These are phyloP conservation scores for Ajuga reptans DNA, from an alignment of 305 asterid genomes.

Conservation along the genomic window DNA sequence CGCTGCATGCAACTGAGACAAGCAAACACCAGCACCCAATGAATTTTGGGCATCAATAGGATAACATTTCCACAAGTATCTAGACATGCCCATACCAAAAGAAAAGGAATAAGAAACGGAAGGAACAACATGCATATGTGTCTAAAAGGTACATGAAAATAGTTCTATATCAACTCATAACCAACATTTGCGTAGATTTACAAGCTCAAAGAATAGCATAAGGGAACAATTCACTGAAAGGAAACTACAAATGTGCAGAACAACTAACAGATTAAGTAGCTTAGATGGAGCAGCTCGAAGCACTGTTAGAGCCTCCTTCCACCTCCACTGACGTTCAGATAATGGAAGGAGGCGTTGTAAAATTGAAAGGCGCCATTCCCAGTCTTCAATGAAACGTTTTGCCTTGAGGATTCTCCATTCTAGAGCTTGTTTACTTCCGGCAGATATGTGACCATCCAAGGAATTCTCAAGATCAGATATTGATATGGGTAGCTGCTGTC, in stretches of 20 bases:
- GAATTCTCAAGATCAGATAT: slow-evolving; percentile 55
- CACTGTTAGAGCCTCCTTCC: slow-evolving; percentile 92
- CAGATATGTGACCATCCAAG: slow-evolving; percentile 38
- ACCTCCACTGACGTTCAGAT: slow-evolving; percentile 90
- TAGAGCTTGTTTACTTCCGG: slow-evolving; percentile 77
- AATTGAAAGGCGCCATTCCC: slow-evolving; percentile 98
- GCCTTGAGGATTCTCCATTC: slow-evolving; percentile 86
- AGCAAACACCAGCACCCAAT: slow-evolving; percentile 25
- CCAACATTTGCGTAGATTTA: slow-evolving; percentile 18
- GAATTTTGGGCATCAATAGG: slow-evolving; percentile 3
- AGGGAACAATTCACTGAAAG: not conserved
- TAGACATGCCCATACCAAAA: not conserved
- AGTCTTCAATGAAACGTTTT: slow-evolving; percentile 72
- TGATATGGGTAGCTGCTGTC: slow-evolving; percentile 65
- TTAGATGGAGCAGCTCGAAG: slow-evolving; percentile 97
- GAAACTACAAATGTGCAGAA: slow-evolving; percentile 21
- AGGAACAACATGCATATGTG: not conserved
- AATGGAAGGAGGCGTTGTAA: slow-evolving; percentile 85
- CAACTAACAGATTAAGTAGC: slow-evolving; percentile 87
- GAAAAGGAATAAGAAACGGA: not conserved
- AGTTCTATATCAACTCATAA: slow-evolving; percentile 14
- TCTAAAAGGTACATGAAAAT: not conserved
- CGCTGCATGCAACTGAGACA: slow-evolving; percentile 91
- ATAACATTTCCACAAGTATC: not conserved
- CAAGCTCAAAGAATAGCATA: slow-evolving; percentile 16